These are phyloP conservation scores for Stagonosporopsis rhizophila DNA, from an alignment of 2,329 filamentous ascomycete species.

Conservation along the genomic window DNA sequence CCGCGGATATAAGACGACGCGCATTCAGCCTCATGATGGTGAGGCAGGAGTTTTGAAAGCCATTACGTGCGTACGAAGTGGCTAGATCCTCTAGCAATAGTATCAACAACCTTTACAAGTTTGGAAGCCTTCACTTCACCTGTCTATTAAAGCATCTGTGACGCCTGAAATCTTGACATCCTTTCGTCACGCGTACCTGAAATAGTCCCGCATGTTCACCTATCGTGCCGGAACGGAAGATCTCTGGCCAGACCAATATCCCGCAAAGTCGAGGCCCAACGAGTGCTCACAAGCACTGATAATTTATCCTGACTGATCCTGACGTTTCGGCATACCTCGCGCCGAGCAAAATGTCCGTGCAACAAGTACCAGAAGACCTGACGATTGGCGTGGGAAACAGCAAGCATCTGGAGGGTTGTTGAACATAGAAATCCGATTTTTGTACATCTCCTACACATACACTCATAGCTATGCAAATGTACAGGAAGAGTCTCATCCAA, in stretches of 20 bases:
- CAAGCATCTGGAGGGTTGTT: neutral
- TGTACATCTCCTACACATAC: constrained; percentile 43
- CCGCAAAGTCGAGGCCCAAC: constrained; percentile 12
- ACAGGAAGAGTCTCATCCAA: constrained; percentile 30
- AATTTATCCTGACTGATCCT: constrained; percentile 6
- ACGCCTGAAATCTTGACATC: neutral
- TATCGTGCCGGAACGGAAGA: constrained; percentile 15
- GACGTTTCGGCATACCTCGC: constrained; percentile 20
- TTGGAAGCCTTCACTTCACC: neutral
- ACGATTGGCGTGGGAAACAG: neutral
- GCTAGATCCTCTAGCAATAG: neutral
- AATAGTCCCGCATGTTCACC: constrained; percentile 6
- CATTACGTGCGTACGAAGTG: neutral
- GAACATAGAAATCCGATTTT: constrained; percentile 29
- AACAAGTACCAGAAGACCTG: neutral
- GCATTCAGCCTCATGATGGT: constrained; percentile 6
- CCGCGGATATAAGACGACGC: constrained; percentile 30
- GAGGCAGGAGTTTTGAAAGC: neutral
- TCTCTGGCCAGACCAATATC: constrained; percentile 16
- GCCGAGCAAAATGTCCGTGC: constrained; percentile 18
- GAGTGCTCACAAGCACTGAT: neutral
- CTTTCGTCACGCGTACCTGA: constrained; percentile 8
- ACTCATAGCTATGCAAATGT: constrained; percentile 39
- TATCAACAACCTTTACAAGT: neutral
- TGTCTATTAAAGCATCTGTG: neutral